phyloP scores from a whole-genome alignment of 805 yeast genomes.

The Saturnispora saitoi region DNA sequence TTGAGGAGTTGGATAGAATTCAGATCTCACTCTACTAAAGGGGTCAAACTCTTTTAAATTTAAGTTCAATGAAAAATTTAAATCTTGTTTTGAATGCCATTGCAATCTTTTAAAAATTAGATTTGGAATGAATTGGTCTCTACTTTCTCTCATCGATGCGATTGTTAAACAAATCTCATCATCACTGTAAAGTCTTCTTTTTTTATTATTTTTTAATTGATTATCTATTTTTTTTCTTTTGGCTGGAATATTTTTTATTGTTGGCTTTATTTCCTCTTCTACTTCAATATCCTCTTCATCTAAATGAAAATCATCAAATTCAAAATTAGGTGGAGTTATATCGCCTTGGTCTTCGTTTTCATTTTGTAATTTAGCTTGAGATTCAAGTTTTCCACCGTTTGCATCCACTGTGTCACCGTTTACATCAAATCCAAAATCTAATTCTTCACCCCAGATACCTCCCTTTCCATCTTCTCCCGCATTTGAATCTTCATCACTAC shows the following conservation, averaged over 20 bases:
- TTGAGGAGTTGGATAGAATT: neutral
- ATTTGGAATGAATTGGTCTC: constrained; percentile 12
- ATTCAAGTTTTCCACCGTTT: neutral
- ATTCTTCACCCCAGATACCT: constrained; percentile 8
- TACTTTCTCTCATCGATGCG: constrained; percentile 12
- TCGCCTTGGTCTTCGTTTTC: neutral
- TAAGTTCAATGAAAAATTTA: neutral
- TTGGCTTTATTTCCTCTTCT: constrained; percentile 6
- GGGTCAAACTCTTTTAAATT: neutral
- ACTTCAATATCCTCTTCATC: neutral
- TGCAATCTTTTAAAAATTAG: constrained; percentile 1
- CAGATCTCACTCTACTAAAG: neutral
- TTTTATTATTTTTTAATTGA: constrained; percentile 1
- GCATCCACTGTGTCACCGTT: constrained; percentile 13
- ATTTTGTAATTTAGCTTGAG: neutral
- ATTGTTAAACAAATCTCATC: constrained; percentile 12
- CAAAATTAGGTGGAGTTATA: neutral
- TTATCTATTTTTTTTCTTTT: neutral
- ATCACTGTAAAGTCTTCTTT: constrained; percentile 13
- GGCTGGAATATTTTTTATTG: neutral
- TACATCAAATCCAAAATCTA: constrained; percentile 15
- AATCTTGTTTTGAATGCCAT: neutral
- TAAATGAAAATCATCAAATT: neutral
- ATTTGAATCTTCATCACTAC: neutral
- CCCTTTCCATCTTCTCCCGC: neutral